Evolutionary conservation across 805 yeast genomes (phyloP), one percentile per base, ranked within the genome.

Genomic region (Candida dendrica): DNA sequence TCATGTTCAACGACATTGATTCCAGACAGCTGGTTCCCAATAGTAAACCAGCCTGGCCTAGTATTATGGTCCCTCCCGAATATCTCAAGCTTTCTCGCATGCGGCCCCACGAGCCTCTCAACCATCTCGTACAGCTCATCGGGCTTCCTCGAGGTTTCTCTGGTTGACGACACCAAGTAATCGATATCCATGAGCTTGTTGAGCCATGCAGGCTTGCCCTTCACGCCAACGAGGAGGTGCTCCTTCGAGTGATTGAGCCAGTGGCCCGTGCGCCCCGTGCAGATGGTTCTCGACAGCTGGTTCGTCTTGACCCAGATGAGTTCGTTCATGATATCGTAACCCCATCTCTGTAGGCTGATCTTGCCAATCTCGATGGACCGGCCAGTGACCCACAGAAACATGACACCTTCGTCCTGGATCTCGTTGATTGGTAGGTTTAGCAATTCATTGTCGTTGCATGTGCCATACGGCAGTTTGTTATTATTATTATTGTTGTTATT

Each of bases 241-340:
- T 90, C 98, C 53, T 90, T 90, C 0, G 96, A 84, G 61, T 90
- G 98, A 57, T 90, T 90, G 41, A 90, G 69, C 98, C 98, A 90
- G 59, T 90, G 98, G 0, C 98, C 98, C 0, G 98, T 90, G 48
- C 97, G 68, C 1, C 98, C 98, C 0, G 98, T 91, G 45, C 95
- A 89, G 35, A 90, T 89, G 0, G 96, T 90, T 46, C 95, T 68
- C 17, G 82, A 77, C 46, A 91, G 64, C 58, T 91, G 97, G 59
- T 90, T 90, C 5, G 93, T 78, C 60, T 90, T 90, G 45, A 88
- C 75, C 98, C 98, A 90, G 8, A 90, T 75, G 47, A 90, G 61
- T 58, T 90, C 97, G 59, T 89, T 91, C 18, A 76, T 64, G 5
- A 83, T 77, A 31, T 63, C 58, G 58, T 90, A 90, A 1, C 97